A percentile compares a stretch with the other conserved stretches of the same genome.
Evolutionary conservation across 257 asterid genomes (phyloP).

Genomic region (Petunia secreta): DNA sequence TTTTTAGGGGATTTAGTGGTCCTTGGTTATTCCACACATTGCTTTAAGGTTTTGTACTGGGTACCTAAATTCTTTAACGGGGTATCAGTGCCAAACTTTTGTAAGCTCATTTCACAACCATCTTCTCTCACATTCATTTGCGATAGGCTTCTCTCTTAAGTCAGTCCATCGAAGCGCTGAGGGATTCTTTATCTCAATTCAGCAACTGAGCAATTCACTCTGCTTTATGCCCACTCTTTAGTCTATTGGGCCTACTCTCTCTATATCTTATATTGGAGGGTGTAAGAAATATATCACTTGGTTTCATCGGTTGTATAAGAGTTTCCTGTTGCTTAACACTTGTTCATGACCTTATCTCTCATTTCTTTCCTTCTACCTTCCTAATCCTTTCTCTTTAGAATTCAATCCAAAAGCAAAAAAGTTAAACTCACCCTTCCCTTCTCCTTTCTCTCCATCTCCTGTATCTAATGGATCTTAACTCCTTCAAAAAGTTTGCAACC

Average conservation of each 20-base stretch:
- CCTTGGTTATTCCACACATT: not conserved
- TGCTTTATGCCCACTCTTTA: not conserved
- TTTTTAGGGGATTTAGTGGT: not conserved
- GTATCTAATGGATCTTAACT: not conserved
- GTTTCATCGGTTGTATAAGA: not conserved
- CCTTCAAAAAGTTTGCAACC: not conserved
- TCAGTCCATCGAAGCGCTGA: not conserved
- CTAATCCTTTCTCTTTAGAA: too few species aligned
- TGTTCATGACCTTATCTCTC: not conserved
- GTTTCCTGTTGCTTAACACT: not conserved
- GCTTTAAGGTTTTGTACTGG: not conserved
- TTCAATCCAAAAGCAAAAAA: too few species aligned
- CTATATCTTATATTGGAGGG: not conserved
- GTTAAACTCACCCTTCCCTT: too few species aligned
- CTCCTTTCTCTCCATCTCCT: not conserved
- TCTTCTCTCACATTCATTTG: conserved; percentile 1
- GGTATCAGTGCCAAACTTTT: not conserved
- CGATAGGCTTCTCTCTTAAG: not conserved
- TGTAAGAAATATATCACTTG: conserved; percentile 1
- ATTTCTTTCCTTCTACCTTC: too few species aligned
- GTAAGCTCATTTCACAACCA: not conserved
- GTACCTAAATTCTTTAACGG: not conserved
- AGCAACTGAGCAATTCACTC: not conserved
- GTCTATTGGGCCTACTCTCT: not conserved
- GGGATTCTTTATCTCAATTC: not conserved